These are phyloP conservation scores for Colletotrichum brevisporum DNA, from an alignment of 2,329 filamentous ascomycete species.

Conservation along the genomic window DNA sequence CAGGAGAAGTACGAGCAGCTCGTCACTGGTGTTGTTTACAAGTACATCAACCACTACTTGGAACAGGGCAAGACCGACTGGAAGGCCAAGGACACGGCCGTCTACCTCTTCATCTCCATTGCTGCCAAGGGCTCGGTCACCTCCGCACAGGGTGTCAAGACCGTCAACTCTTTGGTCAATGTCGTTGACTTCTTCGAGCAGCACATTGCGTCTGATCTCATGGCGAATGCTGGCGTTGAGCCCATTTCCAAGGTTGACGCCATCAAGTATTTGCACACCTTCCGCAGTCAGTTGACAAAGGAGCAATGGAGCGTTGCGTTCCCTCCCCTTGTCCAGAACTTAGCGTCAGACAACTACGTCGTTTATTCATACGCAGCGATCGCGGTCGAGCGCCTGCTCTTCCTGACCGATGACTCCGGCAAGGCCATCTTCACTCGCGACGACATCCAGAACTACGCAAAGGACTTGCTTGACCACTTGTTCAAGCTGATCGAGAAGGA, in stretches of 20 bases:
- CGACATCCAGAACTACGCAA: conserved; percentile 85
- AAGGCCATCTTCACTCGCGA: conserved; percentile 84
- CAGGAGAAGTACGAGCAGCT: conserved; percentile 89
- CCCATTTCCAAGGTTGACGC: conserved; percentile 96
- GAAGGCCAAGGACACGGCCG: conserved; percentile 98
- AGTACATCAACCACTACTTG: conserved; percentile 90
- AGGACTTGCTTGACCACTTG: conserved; percentile 88
- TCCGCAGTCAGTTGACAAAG: conserved; percentile 93
- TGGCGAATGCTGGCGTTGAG: conserved; percentile 77
- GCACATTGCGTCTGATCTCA: conserved; percentile 89
- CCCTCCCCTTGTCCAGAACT: conserved; percentile 89
- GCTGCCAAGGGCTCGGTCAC: conserved; percentile 93
- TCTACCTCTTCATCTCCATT: conserved; percentile 95
- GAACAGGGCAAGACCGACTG: conserved; percentile 86
- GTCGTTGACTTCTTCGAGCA: conserved; percentile 96
- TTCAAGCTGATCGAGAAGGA: conserved; percentile 94
- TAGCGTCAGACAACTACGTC: conserved; percentile 92
- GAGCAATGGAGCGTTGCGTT: conserved; percentile 94
- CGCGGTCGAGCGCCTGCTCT: conserved; percentile 93
- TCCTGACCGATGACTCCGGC: conserved; percentile 81
- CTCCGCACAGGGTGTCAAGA: conserved; percentile 89
- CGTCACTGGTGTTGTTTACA: conserved; percentile 89
- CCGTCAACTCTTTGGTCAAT: conserved; percentile 87
- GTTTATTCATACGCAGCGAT: conserved; percentile 98
- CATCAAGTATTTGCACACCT: conserved; percentile 97